Evolutionary conservation across 495 filamentous ascomycete genomes (phyloP).

Genomic region (Daldinia caldariorum): DNA sequence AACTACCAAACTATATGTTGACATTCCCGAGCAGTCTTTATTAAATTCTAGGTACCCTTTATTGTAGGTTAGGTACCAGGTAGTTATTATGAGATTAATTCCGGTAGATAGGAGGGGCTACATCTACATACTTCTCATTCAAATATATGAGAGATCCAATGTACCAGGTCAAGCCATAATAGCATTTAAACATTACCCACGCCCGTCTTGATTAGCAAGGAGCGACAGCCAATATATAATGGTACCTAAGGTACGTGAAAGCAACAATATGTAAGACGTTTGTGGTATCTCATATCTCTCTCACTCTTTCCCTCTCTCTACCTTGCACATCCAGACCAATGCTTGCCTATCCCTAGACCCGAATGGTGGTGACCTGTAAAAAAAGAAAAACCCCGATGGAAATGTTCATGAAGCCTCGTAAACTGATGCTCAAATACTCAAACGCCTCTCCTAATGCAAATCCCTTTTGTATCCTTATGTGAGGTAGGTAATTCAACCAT

Average conservation of each 20-base stretch:
- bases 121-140: background rate
- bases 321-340: constrained; percentile 18
- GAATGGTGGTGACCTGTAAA: constrained; percentile 10
- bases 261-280: constrained; percentile 20
- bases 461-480: constrained; percentile 16
- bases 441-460: constrained; percentile 37
- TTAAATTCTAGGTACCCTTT: too few species aligned
- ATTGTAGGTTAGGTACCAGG: too few species aligned
- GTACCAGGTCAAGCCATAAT: background rate
- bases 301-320: background rate
- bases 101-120: background rate
- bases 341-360: constrained; percentile 23
- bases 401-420: constrained; percentile 24
- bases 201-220: background rate
- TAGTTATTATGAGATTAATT: background rate
- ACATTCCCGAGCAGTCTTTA: too few species aligned
- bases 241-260: background rate
- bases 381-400: constrained; percentile 7
- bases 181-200: background rate
- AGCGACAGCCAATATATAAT: background rate
- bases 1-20: too few species aligned
- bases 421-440: constrained; percentile 12
- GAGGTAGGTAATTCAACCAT: background rate
- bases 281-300: constrained; percentile 28
- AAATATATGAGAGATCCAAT: background rate